Base-by-base conservation (phyloP, 108 stramenopile genomes). In the Pseudonitzschia pungens region DNA sequence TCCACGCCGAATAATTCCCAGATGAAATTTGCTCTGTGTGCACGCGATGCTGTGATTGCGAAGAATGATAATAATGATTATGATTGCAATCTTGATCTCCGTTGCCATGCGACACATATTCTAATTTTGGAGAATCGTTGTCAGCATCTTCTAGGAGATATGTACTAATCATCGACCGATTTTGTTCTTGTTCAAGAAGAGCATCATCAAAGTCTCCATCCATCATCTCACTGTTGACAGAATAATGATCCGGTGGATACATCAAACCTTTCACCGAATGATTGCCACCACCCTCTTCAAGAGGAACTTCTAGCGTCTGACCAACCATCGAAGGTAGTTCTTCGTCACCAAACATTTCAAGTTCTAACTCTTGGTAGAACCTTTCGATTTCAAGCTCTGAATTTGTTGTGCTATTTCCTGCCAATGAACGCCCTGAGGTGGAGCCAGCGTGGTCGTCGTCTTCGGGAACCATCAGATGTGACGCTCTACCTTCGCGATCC, bases 321-420 rank as follows among this genome's bases (percentile, higher is more conserved):
- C 78, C 78, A 24, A 79, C 78, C 78, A 79, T 79, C 24, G 76
- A 76, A 26, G 78, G 78, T 12, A 70, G 60, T 22, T 68, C 24
- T 33, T 70, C 69, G 32, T 79, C 78, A 12, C 78, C 78, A 68
- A 79, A 79, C 78, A 79, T 79, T 70, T 79, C 78, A 28, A 79
- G 50, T 65, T 79, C 78, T 16, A 79, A 63, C 54, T 79, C 78
- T 14, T 68, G 58, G 57, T 79, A 66, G 42, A 79, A 79, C 33
- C 36, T 69, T 57, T 79, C 78, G 26, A 79, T 70, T 31, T 79
- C 78, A 43, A 65, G 51, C 29, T 65, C 67, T 2, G 78, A 79
- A n/a, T 72, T 24, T 42, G 78, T 79, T 31, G 78, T 71, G 45
- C 77, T 78, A 62, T 79, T 79, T 44, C 64, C 69, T 27, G 50